A percentile compares a stretch with the other conserved stretches of the same genome.
phyloP scores from a whole-genome alignment of 306 rosid genomes.

The Geum urbanum region DNA sequence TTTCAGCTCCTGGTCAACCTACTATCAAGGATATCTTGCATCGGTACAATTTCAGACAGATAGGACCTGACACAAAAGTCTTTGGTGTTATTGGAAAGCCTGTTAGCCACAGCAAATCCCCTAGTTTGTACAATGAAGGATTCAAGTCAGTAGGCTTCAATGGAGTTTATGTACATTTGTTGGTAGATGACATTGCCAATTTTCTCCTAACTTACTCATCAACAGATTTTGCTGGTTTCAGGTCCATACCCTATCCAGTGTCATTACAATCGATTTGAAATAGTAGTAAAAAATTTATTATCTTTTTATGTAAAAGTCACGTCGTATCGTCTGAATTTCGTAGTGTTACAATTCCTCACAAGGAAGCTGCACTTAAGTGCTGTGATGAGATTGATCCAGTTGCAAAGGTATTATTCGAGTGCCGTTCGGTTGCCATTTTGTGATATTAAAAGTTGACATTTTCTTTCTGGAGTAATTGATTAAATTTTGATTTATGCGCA shows the following conservation, averaged over 20 bases:
- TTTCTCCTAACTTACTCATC: slow-evolving; percentile 75
- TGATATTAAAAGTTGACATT: too few species aligned
- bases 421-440: too few species aligned
- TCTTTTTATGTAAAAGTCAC: slow-evolving; percentile 16
- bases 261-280: neutral
- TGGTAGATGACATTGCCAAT: slow-evolving; percentile 77
- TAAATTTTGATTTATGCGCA: neutral
- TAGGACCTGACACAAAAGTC: slow-evolving; percentile 72
- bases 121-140: slow-evolving; percentile 59
- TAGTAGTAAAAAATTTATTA: neutral
- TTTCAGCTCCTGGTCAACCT: slow-evolving; percentile 95
- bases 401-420: slow-evolving; percentile 58
- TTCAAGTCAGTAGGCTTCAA: slow-evolving; percentile 70
- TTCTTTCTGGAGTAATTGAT: too few species aligned
- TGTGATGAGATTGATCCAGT: slow-evolving; percentile 93
- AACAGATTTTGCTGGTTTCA: slow-evolving; percentile 79
- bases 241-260: slow-evolving; percentile 35
- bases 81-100: slow-evolving; percentile 91
- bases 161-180: slow-evolving; percentile 66
- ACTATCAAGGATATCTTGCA: slow-evolving; percentile 62
- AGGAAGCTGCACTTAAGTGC: slow-evolving; percentile 69
- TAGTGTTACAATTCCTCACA: slow-evolving; percentile 85
- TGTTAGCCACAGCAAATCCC: slow-evolving; percentile 86
- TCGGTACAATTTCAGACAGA: slow-evolving; percentile 63
- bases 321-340: neutral